Base-by-base conservation (phyloP, 129 eudicot species). In the Smallanthus sonchifolius region DNA sequence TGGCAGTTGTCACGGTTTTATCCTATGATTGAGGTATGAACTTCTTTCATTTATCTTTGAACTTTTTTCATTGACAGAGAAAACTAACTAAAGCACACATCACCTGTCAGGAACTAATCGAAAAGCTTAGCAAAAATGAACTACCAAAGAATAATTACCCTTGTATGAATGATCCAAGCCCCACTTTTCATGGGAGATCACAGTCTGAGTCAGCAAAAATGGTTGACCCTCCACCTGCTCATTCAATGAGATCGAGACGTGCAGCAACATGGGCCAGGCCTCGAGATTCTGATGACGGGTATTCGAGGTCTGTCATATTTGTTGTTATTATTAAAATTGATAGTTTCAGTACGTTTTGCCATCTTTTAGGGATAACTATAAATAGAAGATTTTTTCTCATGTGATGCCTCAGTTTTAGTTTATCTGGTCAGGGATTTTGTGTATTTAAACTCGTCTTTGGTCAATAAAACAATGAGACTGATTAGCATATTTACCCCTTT, bases 1-100 rank as follows among this genome's bases (percentile, higher is more conserved):
- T 94, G 98, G 98, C 97, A 90, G 80, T 72, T 94, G 70, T 94
- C 97, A 32, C 96, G 98, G 59, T 94, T 94, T 77, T 94, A 94
- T 84, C 98, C 98, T 65, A 52, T 90, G 80, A 80, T 94, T 67
- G 98, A 94, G 96, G 98, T 93, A 80, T 38, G 71, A 30, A 6
- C 42, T 24, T 65, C 32, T 39, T 43, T 28, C 7, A 7, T 20
- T 24, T 42, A 35, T 63, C 62, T 7, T n/a, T 15, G 30, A 35
- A 48, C 62, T 45, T 62, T 60, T 32, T 24, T 47, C 37, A 6
- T 64, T 48, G 52, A 19, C 17, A 54, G 28, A 62, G 48, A 63
- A 39, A 37, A 47, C 34, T 20, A 55, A 36, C 68, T 56, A 51
- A 44, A 67, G 35, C 56, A 35, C 45, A 19, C 37, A 61, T 35